These are phyloP conservation scores for Plantago elongata DNA, from an alignment of 257 asterid genomes.

Conservation along the genomic window DNA sequence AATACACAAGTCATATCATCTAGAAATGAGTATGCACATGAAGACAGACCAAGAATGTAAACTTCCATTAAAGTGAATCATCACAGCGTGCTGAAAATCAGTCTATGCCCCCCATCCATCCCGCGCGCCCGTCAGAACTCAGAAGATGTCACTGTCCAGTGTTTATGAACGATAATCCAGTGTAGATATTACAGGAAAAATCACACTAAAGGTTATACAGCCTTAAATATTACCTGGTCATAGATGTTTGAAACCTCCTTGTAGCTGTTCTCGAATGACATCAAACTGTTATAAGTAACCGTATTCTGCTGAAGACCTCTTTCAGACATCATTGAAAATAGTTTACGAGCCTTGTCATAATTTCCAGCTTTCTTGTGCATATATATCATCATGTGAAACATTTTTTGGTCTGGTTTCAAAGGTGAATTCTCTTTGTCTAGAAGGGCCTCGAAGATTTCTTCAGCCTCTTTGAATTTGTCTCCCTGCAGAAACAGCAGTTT, in stretches of 20 bases:
- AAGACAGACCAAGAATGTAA: too few relatives aligned
- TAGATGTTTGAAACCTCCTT: slow-evolving; percentile 86
- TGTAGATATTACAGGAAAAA: not conserved
- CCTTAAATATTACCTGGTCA: slow-evolving; percentile 63
- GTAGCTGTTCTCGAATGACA: slow-evolving; percentile 88
- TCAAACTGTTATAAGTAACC: slow-evolving; percentile 86
- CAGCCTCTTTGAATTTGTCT: slow-evolving; percentile 75
- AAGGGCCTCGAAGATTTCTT: slow-evolving; percentile 71
- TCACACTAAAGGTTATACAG: slow-evolving; percentile 1
- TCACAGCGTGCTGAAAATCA: too few relatives aligned
- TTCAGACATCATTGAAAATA: slow-evolving; percentile 67
- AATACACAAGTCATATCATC: too few relatives aligned
- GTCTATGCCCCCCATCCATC: too few relatives aligned
- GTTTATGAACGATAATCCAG: not conserved
- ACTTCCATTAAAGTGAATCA: too few relatives aligned
- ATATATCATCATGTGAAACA: slow-evolving; percentile 99
- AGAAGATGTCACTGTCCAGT: not conserved
- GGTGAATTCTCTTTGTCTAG: slow-evolving; percentile 54
- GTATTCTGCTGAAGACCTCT: slow-evolving; percentile 63
- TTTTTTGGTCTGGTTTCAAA: slow-evolving; percentile 89
- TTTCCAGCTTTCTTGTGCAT: slow-evolving; percentile 79
- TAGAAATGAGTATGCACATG: too few relatives aligned
- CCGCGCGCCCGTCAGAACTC: too few relatives aligned
- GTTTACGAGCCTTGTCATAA: slow-evolving; percentile 81
- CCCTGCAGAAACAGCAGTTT: slow-evolving; percentile 52